Base-by-base conservation (phyloP, 805 yeast genomes). In the Myxozyma neotropica region DNA sequence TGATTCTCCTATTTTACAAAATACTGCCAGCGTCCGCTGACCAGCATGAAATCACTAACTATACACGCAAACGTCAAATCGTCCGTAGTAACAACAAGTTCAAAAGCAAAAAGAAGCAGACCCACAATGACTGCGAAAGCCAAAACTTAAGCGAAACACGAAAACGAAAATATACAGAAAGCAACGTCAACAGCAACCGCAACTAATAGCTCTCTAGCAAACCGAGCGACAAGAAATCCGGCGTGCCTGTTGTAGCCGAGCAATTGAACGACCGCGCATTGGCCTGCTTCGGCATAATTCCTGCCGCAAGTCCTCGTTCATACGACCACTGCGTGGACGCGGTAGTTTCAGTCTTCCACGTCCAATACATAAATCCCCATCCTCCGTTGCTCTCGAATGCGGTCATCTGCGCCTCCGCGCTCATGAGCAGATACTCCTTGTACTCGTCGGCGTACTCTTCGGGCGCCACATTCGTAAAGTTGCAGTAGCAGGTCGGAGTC, bases 361-460 rank as follows among this genome's bases (percentile, higher is more conserved):
- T 84, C 96, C 96, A 89, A 77, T 88, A 87, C 63, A 88, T 80
- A 55, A 68, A 72, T 13, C 75, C 75, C 95, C 95, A 89, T 40
- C 96, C 96, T 38, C 81, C 82, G 61, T 83, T 80, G 68, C 78
- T 77, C 66, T 84, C 87, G 68, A 79, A 85, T 1, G 92, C 88
- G 69, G 88, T 91, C 73, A 90, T 78, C 76, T 90, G 96, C 50
- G 92, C 88, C 74, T 88, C 94, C 42, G 89, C 80, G 70, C 80
- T 88, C 68, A 78, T 81, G 73, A 91, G 81, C 55, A 85, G 81
- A 59, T 81, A 80, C 21, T 69, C 70, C 67, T 79, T 82, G 71
- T 83, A 82, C 31, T 78, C 80, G 7, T 74, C 77, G 13, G 85
- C 75, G 85, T 89, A 89, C 53, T 78, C 69, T 21, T 61, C 55